Conservation (phyloP, 768 basidiomycete genomes). For the Macrolepiota dolichaula region DNA sequence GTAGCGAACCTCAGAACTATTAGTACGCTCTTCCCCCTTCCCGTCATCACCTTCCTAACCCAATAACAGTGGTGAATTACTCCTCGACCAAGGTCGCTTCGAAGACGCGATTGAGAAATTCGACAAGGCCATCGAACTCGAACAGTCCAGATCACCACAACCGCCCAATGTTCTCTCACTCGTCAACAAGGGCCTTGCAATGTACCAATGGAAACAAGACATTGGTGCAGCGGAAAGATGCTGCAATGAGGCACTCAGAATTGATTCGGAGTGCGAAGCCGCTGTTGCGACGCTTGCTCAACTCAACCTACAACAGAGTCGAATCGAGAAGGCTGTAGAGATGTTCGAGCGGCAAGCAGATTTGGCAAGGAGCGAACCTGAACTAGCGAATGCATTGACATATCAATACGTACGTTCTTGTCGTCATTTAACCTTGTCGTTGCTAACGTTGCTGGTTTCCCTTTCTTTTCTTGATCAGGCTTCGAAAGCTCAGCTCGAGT, state of each 20-base stretch:
- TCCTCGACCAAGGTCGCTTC: constrained; percentile 89
- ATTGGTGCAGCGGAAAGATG: constrained; percentile 76
- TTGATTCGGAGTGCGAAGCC: constrained; percentile 94
- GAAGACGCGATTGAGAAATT: constrained; percentile 90
- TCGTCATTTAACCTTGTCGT: neutral
- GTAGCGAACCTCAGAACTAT: constrained; percentile 92
- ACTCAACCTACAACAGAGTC: constrained; percentile 85
- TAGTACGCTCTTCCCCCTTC: constrained; percentile 56
- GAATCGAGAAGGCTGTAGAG: constrained; percentile 79
- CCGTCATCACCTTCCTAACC: neutral
- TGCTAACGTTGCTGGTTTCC: neutral
- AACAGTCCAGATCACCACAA: constrained; percentile 60
- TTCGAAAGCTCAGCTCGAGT: constrained; percentile 77
- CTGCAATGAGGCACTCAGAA: constrained; percentile 81
- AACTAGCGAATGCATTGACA: constrained; percentile 75
- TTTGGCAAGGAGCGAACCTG: constrained; percentile 86
- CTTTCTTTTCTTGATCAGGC: constrained; percentile 61
- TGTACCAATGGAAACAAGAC: constrained; percentile 97
- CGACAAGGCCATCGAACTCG: constrained; percentile 86
- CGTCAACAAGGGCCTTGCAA: constrained; percentile 95
- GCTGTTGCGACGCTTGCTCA: constrained; percentile 96
- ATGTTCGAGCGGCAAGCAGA: constrained; percentile 84
- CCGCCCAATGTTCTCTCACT: constrained; percentile 85
- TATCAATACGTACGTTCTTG: constrained; percentile 63
- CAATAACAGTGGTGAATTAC: constrained; percentile 75